Evolutionary conservation across 2,329 filamentous ascomycete genomes (phyloP).

Genomic region (Ceratocystis papillata): DNA sequence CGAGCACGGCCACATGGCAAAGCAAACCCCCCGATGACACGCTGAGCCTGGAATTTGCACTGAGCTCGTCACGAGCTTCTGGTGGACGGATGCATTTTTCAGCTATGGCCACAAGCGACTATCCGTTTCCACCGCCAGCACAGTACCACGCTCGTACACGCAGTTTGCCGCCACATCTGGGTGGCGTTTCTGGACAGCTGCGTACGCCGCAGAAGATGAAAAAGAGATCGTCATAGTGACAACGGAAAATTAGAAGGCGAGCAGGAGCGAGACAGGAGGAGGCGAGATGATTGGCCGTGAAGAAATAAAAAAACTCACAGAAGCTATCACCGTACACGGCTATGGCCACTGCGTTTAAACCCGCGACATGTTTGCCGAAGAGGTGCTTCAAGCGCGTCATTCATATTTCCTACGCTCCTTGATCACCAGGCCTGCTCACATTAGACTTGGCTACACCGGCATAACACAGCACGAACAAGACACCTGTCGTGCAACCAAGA

Average conservation of each 20-base stretch:
- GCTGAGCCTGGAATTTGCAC: not conserved
- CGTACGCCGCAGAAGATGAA: slow-evolving; percentile 24
- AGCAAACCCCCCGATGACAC: not conserved
- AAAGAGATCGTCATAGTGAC: slow-evolving; percentile 1
- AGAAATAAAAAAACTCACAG: no score
- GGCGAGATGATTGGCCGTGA: not conserved
- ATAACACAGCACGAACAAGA: not conserved
- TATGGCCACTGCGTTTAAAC: no score
- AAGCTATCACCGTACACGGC: not conserved
- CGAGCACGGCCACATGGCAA: not conserved
- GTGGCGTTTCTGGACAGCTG: slow-evolving; percentile 18
- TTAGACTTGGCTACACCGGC: not conserved
- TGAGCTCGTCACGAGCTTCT: not conserved
- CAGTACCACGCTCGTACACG: slow-evolving; percentile 13
- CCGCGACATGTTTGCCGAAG: no score
- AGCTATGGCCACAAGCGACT: not conserved
- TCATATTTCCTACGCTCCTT: not conserved
- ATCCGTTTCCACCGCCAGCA: not conserved
- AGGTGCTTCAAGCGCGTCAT: not conserved
- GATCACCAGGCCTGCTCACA: not conserved
- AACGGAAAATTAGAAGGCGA: not conserved
- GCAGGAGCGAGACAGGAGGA: not conserved
- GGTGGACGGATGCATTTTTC: not conserved
- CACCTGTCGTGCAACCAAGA: not conserved
- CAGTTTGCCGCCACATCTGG: slow-evolving; percentile 21